phyloP scores from a whole-genome alignment of 2,329 filamentous ascomycete genomes.

The Colletotrichum tamarilloi region DNA sequence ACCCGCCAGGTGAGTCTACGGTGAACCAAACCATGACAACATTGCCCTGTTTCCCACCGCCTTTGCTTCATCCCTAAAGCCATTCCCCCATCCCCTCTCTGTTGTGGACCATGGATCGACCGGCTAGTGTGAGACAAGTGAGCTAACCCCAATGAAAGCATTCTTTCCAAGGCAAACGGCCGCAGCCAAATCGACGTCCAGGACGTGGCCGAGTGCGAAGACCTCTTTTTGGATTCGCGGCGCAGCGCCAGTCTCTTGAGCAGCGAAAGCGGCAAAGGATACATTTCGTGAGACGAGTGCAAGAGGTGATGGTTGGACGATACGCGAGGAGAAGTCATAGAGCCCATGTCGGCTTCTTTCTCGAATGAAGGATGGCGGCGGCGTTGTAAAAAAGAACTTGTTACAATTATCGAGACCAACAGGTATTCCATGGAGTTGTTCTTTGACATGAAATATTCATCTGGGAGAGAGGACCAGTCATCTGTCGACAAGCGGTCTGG shows the following conservation, averaged over 20 bases:
- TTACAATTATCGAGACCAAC: conserved; percentile 29
- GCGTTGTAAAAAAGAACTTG: conserved; percentile 37
- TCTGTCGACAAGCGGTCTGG: neutral
- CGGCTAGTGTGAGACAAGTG: conserved; percentile 43
- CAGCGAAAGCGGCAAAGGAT: conserved; percentile 71
- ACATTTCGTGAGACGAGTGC: conserved; percentile 64
- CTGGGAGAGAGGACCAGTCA: neutral
- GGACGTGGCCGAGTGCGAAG: conserved; percentile 84
- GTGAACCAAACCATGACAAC: conserved; percentile 1
- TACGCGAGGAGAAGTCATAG: conserved; percentile 10
- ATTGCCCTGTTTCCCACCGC: conserved; percentile 4
- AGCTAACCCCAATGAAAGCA: conserved; percentile 62
- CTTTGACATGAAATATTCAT: neutral
- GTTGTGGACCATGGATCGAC: conserved; percentile 23
- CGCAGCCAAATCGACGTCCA: conserved; percentile 80
- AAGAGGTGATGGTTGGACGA: conserved; percentile 28
- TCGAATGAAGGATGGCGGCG: conserved; percentile 25
- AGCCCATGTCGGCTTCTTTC: conserved; percentile 8
- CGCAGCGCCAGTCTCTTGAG: conserved; percentile 78
- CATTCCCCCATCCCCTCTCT: conserved; percentile 12
- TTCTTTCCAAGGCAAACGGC: conserved; percentile 87
- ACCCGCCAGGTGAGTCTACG: conserved; percentile 73
- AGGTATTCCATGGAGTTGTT: conserved; percentile 23
- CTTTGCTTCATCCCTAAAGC: conserved; percentile 20
- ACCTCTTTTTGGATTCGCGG: conserved; percentile 84